Conservation (phyloP, 495 filamentous ascomycete species). For the Pseudomonodictys pantanalensis region DNA sequence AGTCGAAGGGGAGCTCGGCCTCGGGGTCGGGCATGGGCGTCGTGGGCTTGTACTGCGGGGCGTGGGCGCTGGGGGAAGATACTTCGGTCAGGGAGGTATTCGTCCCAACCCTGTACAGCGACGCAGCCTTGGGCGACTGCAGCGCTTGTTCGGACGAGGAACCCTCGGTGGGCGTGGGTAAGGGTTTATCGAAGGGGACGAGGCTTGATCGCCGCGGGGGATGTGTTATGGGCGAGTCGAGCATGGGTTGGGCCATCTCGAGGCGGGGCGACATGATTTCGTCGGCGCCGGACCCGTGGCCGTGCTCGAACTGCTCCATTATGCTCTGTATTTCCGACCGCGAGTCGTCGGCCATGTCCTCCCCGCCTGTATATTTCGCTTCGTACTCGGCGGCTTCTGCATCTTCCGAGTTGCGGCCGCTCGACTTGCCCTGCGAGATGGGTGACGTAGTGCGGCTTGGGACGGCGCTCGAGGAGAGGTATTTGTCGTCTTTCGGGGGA, state of each 20-base stretch:
- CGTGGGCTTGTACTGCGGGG: conserved; percentile 64
- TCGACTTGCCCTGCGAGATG: conserved; percentile 20
- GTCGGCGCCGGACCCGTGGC: conserved; percentile 61
- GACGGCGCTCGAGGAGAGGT: conserved; percentile 53
- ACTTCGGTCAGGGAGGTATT: conserved; percentile 42
- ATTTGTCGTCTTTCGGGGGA: conserved; percentile 50
- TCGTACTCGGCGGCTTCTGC: conserved; percentile 39
- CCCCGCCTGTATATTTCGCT: conserved; percentile 50
- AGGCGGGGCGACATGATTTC: conserved; percentile 81
- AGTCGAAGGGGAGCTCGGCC: conserved; percentile 89
- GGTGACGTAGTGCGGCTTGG: conserved; percentile 54
- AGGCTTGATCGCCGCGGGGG: conserved; percentile 83
- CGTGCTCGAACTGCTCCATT: conserved; percentile 70
- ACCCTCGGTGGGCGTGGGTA: conserved; percentile 12
- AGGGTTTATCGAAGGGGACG: conserved; percentile 56
- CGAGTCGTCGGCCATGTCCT: conserved; percentile 62
- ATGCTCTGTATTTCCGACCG: conserved; percentile 91
- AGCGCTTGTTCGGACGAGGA: conserved; percentile 19
- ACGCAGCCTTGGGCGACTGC: conserved; percentile 36
- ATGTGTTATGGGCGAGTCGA: conserved; percentile 62
- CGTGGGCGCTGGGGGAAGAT: conserved; percentile 50
- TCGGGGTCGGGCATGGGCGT: conserved; percentile 79
- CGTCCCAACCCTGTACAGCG: conserved; percentile 26
- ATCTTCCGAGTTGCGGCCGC: conserved; percentile 31
- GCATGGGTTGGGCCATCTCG: conserved; percentile 67